Evolutionary conservation across 148 eudicot genomes (phyloP).

Genomic region (Cornus controversa): DNA sequence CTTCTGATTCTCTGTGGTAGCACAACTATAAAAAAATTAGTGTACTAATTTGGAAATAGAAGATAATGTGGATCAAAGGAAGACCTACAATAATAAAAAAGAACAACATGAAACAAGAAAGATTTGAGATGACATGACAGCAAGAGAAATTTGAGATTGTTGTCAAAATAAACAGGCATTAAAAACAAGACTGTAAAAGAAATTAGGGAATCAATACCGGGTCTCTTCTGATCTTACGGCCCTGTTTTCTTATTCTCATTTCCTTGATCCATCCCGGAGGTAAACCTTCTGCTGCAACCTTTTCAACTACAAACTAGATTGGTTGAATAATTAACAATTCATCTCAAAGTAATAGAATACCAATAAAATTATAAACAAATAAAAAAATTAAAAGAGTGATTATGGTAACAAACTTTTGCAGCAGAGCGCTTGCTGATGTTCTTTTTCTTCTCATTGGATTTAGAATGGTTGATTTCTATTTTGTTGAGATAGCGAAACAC

Average conservation of each 20-base stretch:
- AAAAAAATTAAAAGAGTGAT: not conserved
- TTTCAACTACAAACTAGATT: slow-evolving; percentile 25
- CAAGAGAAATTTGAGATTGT: slow-evolving; percentile 1
- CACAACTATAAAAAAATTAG: not conserved
- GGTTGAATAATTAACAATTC: slow-evolving; percentile 2
- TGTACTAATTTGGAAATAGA: not conserved
- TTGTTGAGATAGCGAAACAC: slow-evolving; percentile 40
- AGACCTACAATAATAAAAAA: not conserved
- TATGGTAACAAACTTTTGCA: slow-evolving; percentile 8
- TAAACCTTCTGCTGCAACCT: slow-evolving; percentile 28
- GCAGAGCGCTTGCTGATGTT: slow-evolving; percentile 6
- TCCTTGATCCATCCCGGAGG: slow-evolving; percentile 37
- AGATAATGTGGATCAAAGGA: not conserved
- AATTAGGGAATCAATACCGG: slow-evolving; percentile 4
- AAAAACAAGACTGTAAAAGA: not conserved
- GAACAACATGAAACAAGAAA: not conserved
- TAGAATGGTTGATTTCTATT: not conserved
- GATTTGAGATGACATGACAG: not conserved
- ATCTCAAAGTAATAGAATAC: slow-evolving; percentile 3
- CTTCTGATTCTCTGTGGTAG: not conserved
- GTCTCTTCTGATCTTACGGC: slow-evolving; percentile 10
- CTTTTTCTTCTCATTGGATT: slow-evolving; percentile 21
- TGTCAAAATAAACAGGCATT: not conserved
- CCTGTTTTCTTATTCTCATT: slow-evolving; percentile 12
- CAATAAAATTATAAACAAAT: not conserved